Percentiles rank a stretch among this genome's conserved stretches.
Evolutionary conservation across 495 filamentous ascomycete genomes (phyloP).

Genomic region (Trichocladium uniseriatum): DNA sequence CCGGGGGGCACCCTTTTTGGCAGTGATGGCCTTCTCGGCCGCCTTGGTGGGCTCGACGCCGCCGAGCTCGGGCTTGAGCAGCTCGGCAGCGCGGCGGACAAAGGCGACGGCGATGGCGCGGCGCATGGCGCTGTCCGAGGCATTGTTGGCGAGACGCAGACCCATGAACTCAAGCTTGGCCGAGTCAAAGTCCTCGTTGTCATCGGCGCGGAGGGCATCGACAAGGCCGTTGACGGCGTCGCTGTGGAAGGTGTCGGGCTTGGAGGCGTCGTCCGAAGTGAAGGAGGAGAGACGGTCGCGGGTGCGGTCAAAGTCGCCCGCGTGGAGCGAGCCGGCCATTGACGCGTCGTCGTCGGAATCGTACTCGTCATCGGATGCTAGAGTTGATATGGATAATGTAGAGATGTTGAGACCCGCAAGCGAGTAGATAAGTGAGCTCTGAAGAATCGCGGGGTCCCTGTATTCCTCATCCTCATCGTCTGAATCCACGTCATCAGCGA

Average conservation of each 20-base stretch:
- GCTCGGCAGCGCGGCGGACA: conserved; percentile 65
- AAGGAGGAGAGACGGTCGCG: conserved; percentile 44
- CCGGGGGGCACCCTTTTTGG: conserved; percentile 37
- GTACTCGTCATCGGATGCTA: conserved; percentile 34
- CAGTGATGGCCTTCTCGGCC: conserved; percentile 47
- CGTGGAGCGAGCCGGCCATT: conserved; percentile 11
- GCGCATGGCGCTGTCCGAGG: conserved; percentile 77
- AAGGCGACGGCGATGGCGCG: conserved; percentile 78
- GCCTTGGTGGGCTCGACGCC: conserved; percentile 51
- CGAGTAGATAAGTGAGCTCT: conserved; percentile 54
- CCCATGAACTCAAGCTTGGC: conserved; percentile 86
- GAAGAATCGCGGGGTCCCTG: conserved; percentile 29
- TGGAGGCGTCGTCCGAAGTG: conserved; percentile 39
- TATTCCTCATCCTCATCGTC: conserved; percentile 41
- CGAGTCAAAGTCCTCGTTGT: conserved; percentile 65
- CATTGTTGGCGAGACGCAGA: conserved; percentile 79
- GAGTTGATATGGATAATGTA: conserved; percentile 63
- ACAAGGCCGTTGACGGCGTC: conserved; percentile 79
- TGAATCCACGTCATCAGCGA: conserved; percentile 40
- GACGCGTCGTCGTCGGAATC: conserved; percentile 31
- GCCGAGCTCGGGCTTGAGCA: conserved; percentile 50
- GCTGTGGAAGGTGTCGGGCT: conserved; percentile 64
- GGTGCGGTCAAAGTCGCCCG: conserved; percentile 13
- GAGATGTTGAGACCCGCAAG: conserved; percentile 60
- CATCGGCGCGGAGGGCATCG: conserved; percentile 54